These are phyloP conservation scores for Mitragyna speciosa DNA, from an alignment of 257 asterid genomes.

Conservation along the genomic window DNA sequence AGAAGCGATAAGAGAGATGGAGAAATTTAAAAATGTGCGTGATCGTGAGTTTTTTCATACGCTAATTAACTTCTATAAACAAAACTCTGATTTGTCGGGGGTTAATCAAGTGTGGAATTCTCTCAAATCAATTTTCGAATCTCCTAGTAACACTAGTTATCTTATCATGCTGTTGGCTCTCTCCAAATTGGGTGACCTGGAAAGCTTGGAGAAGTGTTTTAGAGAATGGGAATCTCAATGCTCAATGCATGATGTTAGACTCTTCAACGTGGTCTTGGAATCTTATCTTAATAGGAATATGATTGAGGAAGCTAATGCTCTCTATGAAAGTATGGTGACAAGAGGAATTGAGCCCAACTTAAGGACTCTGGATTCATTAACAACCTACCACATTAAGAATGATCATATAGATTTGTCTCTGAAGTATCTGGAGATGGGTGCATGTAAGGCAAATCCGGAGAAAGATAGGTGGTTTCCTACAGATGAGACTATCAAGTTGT, in stretches of 20 bases:
- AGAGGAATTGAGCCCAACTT: slow-evolving; percentile 43
- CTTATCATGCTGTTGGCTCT: slow-evolving; percentile 32
- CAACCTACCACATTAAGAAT: slow-evolving; percentile 42
- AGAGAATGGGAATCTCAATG: slow-evolving; percentile 59
- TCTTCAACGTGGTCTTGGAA: slow-evolving; percentile 65
- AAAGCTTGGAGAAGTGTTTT: slow-evolving; percentile 46
- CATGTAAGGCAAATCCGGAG: slow-evolving; percentile 28
- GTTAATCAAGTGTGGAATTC: slow-evolving; percentile 35
- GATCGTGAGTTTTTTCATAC: slow-evolving; percentile 34
- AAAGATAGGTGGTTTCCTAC: slow-evolving; percentile 46
- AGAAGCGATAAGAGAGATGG: slow-evolving; percentile 47
- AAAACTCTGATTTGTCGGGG: slow-evolving; percentile 55
- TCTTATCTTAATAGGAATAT: slow-evolving; percentile 46
- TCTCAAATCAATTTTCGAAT: slow-evolving; percentile 19
- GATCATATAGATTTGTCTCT: slow-evolving; percentile 55
- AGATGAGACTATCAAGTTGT: slow-evolving; percentile 48
- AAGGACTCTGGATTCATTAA: slow-evolving; percentile 43
- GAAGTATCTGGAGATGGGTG: slow-evolving; percentile 60
- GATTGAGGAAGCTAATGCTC: slow-evolving; percentile 59
- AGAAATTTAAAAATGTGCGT: slow-evolving; percentile 29
- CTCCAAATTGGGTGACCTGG: slow-evolving; percentile 46
- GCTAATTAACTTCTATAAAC: slow-evolving; percentile 47
- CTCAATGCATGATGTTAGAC: slow-evolving; percentile 43
- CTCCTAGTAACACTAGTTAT: slow-evolving; percentile 28
- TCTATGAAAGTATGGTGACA: slow-evolving; percentile 35